A percentile compares a stretch with the other conserved stretches of the same genome.
These are phyloP conservation scores for Neonectria ditissima DNA, from an alignment of 2,329 filamentous ascomycete genomes.

Conservation along the genomic window DNA sequence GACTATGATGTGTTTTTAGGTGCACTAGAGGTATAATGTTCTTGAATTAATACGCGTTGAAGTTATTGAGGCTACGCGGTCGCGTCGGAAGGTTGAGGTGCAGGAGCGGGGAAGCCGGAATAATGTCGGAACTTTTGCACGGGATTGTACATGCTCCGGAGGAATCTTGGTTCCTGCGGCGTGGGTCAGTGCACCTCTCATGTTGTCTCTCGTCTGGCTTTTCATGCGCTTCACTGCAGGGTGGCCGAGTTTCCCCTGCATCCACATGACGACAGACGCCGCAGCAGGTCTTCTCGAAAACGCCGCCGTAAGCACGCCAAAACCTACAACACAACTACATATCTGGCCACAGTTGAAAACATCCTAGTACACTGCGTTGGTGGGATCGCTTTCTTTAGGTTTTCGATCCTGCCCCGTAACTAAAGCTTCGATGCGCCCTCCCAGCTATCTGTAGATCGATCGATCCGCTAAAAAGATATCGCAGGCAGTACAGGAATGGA, in stretches of 20 bases:
- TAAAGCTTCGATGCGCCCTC: neutral
- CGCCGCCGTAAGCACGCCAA: neutral
- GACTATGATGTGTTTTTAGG: too few species aligned
- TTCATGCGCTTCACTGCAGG: constrained; percentile 5
- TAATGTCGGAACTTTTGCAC: too few species aligned
- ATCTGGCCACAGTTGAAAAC: neutral
- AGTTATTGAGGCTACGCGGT: too few species aligned
- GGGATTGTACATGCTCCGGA: neutral
- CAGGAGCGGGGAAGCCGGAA: too few species aligned
- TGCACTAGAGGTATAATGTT: too few species aligned
- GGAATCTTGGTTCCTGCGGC: neutral
- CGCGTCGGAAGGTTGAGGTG: too few species aligned
- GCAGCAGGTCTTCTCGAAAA: neutral
- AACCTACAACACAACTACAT: too few species aligned
- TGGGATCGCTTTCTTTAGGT: neutral
- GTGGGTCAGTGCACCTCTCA: constrained; percentile 3
- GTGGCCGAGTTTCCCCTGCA: neutral
- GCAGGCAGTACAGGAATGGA: neutral
- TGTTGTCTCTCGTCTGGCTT: neutral
- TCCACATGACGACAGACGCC: neutral
- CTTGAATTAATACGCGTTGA: too few species aligned
- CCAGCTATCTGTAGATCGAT: neutral
- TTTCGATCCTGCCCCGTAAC: neutral
- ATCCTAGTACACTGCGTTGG: neutral
- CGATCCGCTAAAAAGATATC: neutral